phyloP scores from a whole-genome alignment of 129 eudicot species.

The Flaveria ramosissima region DNA sequence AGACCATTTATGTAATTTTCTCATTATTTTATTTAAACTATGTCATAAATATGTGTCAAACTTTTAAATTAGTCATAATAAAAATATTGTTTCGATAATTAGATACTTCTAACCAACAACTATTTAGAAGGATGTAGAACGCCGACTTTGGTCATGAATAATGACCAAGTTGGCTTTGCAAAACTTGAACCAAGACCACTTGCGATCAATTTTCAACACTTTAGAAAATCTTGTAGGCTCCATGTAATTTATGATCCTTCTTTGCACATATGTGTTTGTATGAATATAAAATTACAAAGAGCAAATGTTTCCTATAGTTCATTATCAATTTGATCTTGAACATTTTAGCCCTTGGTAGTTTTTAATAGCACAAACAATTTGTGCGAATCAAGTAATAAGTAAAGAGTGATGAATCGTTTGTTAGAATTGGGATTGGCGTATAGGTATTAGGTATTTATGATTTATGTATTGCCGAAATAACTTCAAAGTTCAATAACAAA shows the following conservation, averaged over 20 bases:
- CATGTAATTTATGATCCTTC: not conserved
- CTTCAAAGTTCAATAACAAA: no score
- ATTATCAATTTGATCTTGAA: not conserved
- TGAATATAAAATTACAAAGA: no score
- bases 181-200: constrained; percentile 12
- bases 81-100: not conserved
- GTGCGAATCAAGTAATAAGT: not conserved
- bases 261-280: no score
- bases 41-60: not conserved
- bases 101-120: not conserved
- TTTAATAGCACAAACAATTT: not conserved
- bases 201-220: constrained; percentile 20
- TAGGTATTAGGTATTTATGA: no score
- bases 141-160: constrained; percentile 25
- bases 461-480: no score
- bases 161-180: constrained; percentile 24
- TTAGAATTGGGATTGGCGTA: not conserved
- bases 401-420: not conserved
- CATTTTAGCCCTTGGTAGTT: not conserved
- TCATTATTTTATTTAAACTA: no score
- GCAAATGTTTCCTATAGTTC: not conserved
- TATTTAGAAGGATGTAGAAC: constrained; percentile 9
- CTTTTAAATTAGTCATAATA: not conserved
- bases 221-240: not conserved
- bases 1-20: no score